Evolutionary conservation across 805 yeast species (phyloP).

Genomic region (Saturnispora serradocipensis): DNA sequence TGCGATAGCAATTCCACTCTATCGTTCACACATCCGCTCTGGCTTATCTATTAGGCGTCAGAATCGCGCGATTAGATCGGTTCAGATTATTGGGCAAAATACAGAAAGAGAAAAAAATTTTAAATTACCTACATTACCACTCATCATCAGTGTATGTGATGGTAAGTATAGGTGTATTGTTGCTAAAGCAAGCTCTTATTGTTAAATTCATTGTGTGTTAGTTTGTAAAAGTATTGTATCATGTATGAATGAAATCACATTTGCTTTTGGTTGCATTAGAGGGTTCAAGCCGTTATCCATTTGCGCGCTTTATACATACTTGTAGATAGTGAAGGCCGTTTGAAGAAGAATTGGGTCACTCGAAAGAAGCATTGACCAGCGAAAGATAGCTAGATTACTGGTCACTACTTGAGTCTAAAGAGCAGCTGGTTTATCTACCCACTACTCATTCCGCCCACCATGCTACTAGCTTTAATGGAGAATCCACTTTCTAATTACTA

Average conservation of each 20-base stretch:
- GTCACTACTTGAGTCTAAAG: neutral
- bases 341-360: constrained; percentile 36
- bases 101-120: neutral
- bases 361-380: neutral
- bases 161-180: neutral
- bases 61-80: neutral
- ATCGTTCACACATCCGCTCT: neutral
- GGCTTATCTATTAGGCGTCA: neutral
- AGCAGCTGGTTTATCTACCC: neutral
- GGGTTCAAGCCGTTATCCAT: neutral
- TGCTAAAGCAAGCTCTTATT: neutral
- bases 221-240: no score
- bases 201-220: neutral
- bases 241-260: no score
- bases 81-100: neutral
- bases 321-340: constrained; percentile 78
- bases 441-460: no score
- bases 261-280: neutral
- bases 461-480: no score
- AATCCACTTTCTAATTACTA: no score
- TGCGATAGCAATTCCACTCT: neutral
- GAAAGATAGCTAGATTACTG: neutral
- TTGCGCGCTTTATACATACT: constrained; percentile 47
- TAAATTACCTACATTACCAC: neutral
- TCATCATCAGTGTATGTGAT: neutral